phyloP scores from a whole-genome alignment of 202 grass and related monocot genomes.

The Schoenoplectus tabernaemontani region DNA sequence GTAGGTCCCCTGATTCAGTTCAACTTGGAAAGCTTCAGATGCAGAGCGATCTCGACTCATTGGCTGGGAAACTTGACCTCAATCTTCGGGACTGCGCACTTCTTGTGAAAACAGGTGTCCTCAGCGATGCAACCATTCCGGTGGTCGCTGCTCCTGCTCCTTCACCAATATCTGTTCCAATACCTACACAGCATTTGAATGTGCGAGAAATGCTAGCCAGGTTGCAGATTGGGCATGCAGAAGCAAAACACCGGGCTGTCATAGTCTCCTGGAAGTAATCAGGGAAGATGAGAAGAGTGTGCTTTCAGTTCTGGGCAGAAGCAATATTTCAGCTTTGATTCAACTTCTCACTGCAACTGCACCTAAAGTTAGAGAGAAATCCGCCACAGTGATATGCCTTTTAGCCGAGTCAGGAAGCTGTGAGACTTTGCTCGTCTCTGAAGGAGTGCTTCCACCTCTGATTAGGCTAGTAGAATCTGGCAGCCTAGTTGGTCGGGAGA shows the following conservation, averaged over 20 bases:
- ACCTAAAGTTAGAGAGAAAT: constrained; percentile 74
- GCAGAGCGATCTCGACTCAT: constrained; percentile 82
- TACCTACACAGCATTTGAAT: constrained; percentile 30
- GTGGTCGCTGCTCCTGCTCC: background rate
- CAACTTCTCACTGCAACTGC: constrained; percentile 68
- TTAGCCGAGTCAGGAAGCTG: constrained; percentile 69
- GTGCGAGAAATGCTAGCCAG: constrained; percentile 68
- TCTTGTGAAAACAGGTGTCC: constrained; percentile 79
- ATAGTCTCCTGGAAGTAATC: constrained; percentile 61
- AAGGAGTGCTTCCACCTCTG: constrained; percentile 67
- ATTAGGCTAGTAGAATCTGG: constrained; percentile 68
- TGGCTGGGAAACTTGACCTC: constrained; percentile 78
- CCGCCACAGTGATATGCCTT: constrained; percentile 55
- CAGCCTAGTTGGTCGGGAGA: constrained; percentile 68
- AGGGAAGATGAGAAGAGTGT: constrained; percentile 85
- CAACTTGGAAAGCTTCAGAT: constrained; percentile 73
- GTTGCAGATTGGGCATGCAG: constrained; percentile 87
- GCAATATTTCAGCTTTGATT: constrained; percentile 72
- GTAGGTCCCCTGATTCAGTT: constrained; percentile 21
- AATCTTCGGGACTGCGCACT: constrained; percentile 75
- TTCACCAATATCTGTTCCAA: background rate
- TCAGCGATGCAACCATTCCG: constrained; percentile 40
- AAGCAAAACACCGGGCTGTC: constrained; percentile 71
- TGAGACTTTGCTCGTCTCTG: constrained; percentile 57
- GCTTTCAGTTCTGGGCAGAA: constrained; percentile 56